Conservation (phyloP, 345 rosid genomes). For the Sapria himalayana region DNA sequence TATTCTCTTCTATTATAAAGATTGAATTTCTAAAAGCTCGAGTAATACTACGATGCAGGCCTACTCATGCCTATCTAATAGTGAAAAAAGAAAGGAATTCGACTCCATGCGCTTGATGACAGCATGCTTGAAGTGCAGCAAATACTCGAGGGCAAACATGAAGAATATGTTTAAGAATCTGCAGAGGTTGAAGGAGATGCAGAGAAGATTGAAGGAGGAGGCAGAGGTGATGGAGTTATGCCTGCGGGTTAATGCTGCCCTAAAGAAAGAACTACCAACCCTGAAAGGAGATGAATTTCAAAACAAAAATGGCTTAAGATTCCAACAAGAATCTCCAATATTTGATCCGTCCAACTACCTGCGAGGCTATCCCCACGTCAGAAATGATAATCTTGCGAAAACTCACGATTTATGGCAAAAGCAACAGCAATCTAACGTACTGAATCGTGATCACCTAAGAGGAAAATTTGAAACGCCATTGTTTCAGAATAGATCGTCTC, state of each 20-base stretch:
- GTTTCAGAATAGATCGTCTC: constrained; percentile 25
- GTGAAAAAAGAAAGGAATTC: constrained; percentile 35
- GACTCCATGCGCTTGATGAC: constrained; percentile 29
- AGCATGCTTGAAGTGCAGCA: constrained; percentile 37
- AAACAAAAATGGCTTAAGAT: constrained; percentile 8
- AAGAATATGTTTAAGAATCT: constrained; percentile 10
- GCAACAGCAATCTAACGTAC: constrained; percentile 5
- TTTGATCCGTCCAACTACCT: constrained; percentile 44
- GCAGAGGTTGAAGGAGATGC: constrained; percentile 22
- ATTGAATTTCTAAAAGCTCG: constrained; percentile 3
- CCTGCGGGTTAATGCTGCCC: constrained; percentile 22
- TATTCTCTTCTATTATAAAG: not conserved
- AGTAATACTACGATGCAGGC: constrained; percentile 60
- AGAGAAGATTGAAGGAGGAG: constrained; percentile 59
- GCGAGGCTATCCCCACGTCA: constrained; percentile 58
- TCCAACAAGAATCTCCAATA: constrained; percentile 34
- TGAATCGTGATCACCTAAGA: constrained; percentile 7
- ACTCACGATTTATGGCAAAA: constrained; percentile 12
- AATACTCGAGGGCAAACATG: constrained; percentile 16
- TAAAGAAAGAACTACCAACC: constrained; percentile 14
- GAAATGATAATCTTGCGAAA: constrained; percentile 17
- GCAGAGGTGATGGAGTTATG: constrained; percentile 61
- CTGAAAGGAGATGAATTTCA: not conserved
- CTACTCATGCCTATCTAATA: constrained; percentile 43
- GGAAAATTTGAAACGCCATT: constrained; percentile 16